phyloP scores from a whole-genome alignment of 202 grass and related monocot species.

The Panicum virgatum region DNA sequence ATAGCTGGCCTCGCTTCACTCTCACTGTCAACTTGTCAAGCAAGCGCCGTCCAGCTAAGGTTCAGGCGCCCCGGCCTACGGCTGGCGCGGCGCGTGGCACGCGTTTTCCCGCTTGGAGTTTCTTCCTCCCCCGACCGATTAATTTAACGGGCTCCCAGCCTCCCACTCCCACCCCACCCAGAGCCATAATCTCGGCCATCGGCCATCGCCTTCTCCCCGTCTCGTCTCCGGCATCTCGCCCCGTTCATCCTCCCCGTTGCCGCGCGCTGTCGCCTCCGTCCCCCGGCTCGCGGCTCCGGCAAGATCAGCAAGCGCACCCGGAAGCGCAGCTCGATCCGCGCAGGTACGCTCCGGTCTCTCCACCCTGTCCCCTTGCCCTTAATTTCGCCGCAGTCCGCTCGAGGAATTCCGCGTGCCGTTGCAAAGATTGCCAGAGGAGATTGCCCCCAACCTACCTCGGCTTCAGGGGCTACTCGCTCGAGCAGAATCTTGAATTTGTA shows the following conservation, averaged over 20 bases:
- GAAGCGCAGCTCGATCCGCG: neutral
- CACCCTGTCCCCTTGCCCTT: neutral
- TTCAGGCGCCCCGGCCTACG: too few relatives aligned
- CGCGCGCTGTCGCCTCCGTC: neutral
- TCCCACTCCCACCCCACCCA: too few relatives aligned
- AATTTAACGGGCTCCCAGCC: neutral
- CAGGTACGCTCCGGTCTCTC: slow-evolving; percentile 11
- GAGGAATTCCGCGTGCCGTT: neutral
- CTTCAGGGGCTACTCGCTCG: neutral
- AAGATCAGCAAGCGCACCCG: too few relatives aligned
- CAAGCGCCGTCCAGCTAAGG: neutral
- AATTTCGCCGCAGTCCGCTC: too few relatives aligned
- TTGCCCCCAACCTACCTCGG: neutral
- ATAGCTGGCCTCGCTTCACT: neutral
- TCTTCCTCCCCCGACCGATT: neutral
- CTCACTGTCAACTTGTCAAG: neutral
- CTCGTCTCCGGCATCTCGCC: neutral
- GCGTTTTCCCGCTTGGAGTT: too few relatives aligned
- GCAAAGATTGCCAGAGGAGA: too few relatives aligned
- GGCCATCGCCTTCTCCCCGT: neutral
- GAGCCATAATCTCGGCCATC: too few relatives aligned
- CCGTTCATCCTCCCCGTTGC: too few relatives aligned
- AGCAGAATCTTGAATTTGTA: neutral
- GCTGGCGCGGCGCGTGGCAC: neutral
- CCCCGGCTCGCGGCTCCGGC: neutral